Evolutionary conservation across 192 early-diverging fungal genomes (phyloP).

Genomic region (Linderina pennispora): DNA sequence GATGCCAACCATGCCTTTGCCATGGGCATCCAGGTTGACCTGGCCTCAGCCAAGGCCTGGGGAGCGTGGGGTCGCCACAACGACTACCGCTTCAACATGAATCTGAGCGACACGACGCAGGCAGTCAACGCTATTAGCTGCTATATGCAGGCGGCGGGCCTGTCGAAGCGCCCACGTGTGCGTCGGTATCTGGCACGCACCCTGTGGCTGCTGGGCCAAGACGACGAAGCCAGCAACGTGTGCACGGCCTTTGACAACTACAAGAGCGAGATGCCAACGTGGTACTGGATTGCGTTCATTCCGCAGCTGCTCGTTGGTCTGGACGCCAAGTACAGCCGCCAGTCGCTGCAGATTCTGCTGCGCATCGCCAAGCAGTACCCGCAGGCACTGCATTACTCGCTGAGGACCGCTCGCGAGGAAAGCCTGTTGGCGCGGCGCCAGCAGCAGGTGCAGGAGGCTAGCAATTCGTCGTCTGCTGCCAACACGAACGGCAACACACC

Average conservation of each 20-base stretch:
- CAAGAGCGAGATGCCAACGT: slow-evolving; percentile 85
- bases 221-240: slow-evolving; percentile 70
- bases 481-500: too few relatives aligned
- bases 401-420: slow-evolving; percentile 92
- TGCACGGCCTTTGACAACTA: slow-evolving; percentile 78
- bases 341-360: slow-evolving; percentile 77
- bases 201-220: slow-evolving; percentile 89
- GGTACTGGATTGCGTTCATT: slow-evolving; percentile 99
- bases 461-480: not conserved
- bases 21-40: slow-evolving; percentile 84
- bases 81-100: slow-evolving; percentile 82
- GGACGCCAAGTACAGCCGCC: slow-evolving; percentile 61
- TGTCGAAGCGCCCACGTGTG: slow-evolving; percentile 80
- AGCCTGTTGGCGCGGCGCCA: slow-evolving; percentile 53
- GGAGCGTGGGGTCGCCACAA: slow-evolving; percentile 95
- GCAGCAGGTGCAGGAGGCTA: slow-evolving; percentile 8
- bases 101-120: slow-evolving; percentile 72
- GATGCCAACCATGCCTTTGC: slow-evolving; percentile 91
- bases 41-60: slow-evolving; percentile 90
- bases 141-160: slow-evolving; percentile 90
- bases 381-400: slow-evolving; percentile 90
- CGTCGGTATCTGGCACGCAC: slow-evolving; percentile 89
- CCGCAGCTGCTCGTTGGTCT: slow-evolving; percentile 87
- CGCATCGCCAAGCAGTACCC: slow-evolving; percentile 87
- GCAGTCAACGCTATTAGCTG: slow-evolving; percentile 89